Conservation (phyloP, 139 green algal genomes). For the Marvania coccoides region DNA sequence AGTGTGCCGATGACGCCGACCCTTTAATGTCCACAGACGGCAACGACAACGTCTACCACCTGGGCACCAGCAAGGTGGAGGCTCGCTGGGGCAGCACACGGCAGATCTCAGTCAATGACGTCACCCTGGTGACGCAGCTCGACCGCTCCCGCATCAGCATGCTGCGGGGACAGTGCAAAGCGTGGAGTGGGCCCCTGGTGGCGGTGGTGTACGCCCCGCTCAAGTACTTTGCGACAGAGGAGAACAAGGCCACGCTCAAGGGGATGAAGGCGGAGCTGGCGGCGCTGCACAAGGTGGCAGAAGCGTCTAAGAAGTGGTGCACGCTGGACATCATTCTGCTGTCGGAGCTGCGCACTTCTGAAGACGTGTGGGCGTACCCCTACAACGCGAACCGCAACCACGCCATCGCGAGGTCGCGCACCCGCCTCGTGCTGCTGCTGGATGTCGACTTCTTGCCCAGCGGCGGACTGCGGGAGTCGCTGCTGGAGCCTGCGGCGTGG, state of each 20-base stretch:
- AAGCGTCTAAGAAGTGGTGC: background rate
- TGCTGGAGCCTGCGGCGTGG: background rate
- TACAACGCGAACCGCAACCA: slow-evolving; percentile 38
- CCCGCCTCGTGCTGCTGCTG: background rate
- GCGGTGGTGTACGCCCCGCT: background rate
- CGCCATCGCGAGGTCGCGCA: slow-evolving; percentile 17
- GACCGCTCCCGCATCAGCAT: background rate
- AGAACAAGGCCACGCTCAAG: background rate
- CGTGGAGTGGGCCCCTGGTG: background rate
- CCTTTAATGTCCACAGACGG: background rate
- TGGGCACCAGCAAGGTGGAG: background rate
- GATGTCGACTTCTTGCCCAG: slow-evolving; percentile 5
- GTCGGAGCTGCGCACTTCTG: slow-evolving; percentile 2
- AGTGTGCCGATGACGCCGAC: background rate
- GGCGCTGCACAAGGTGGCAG: background rate
- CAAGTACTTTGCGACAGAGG: background rate
- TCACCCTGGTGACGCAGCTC: slow-evolving; percentile 1
- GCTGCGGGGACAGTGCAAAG: slow-evolving; percentile 1
- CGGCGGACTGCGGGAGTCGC: background rate
- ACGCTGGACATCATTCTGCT: slow-evolving; percentile 18
- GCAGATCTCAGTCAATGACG: background rate
- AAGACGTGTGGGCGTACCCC: slow-evolving; percentile 16
- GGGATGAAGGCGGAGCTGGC: background rate
- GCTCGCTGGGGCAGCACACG: background rate
- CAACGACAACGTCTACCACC: background rate